These are phyloP conservation scores for Caryocar brasiliense DNA, from an alignment of 441 rosid genomes.

Conservation along the genomic window DNA sequence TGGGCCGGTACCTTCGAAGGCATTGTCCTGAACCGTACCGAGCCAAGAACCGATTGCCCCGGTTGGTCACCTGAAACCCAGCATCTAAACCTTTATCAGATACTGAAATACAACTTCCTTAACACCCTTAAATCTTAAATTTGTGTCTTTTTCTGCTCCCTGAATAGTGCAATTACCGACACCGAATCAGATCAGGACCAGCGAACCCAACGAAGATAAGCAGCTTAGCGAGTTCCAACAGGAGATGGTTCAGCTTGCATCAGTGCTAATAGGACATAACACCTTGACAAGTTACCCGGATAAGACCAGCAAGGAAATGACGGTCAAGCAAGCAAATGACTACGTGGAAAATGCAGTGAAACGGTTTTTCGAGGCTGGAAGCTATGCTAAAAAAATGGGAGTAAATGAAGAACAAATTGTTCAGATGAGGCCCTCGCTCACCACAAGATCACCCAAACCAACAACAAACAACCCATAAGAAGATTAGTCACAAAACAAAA, in stretches of 20 bases:
- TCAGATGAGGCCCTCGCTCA: constrained; percentile 74
- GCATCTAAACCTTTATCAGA: too few species aligned
- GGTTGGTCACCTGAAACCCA: constrained; percentile 31
- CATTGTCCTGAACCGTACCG: constrained; percentile 37
- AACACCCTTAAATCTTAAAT: not conserved
- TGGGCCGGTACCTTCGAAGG: constrained; percentile 85
- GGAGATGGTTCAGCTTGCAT: constrained; percentile 71
- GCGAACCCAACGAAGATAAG: constrained; percentile 53
- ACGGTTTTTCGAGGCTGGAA: constrained; percentile 58
- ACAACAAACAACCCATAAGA: constrained; percentile 13
- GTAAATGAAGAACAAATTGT: constrained; percentile 64
- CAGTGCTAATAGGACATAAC: constrained; percentile 59
- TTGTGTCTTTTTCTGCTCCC: not conserved
- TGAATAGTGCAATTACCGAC: constrained; percentile 37
- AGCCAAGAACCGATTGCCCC: constrained; percentile 80
- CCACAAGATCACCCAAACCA: constrained; percentile 38
- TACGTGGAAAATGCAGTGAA: constrained; percentile 75
- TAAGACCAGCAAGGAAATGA: constrained; percentile 46
- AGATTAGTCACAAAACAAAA: not conserved
- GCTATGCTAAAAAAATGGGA: constrained; percentile 54
- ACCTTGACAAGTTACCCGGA: constrained; percentile 38
- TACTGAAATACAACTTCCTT: too few species aligned
- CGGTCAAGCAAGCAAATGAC: constrained; percentile 56
- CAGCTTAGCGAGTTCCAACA: constrained; percentile 63
- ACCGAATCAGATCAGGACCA: constrained; percentile 46